Evolutionary conservation across 176 grass and related monocot genomes (phyloP).

Genomic region (Ananas comosus): DNA sequence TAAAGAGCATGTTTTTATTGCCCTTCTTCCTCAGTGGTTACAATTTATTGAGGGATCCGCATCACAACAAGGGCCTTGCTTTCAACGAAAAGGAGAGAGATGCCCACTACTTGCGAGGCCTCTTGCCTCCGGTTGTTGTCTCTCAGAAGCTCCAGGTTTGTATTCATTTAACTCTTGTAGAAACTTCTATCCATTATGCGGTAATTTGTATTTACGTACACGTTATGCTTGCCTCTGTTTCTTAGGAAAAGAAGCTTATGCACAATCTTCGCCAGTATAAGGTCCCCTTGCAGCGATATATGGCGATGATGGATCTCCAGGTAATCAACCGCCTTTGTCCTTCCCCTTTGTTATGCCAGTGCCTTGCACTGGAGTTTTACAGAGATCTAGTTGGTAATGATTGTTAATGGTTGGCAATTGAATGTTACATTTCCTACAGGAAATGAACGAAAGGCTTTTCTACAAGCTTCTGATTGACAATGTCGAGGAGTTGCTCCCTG

Average conservation of each 20-base stretch:
- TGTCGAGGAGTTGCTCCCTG: slow-evolving; percentile 90
- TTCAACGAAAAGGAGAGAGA: slow-evolving; percentile 81
- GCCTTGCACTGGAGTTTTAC: neutral
- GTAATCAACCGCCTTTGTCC: slow-evolving; percentile 22
- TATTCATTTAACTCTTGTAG: neutral
- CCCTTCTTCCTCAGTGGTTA: slow-evolving; percentile 48
- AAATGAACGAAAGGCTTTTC: slow-evolving; percentile 87
- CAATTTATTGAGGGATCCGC: slow-evolving; percentile 82
- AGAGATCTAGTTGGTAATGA: neutral
- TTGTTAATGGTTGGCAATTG: neutral
- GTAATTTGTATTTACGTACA: neutral
- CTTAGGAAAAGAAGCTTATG: slow-evolving; percentile 82
- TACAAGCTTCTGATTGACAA: slow-evolving; percentile 97
- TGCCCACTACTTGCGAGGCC: slow-evolving; percentile 80
- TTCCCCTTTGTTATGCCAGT: neutral
- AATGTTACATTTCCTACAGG: slow-evolving; percentile 37
- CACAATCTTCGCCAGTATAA: slow-evolving; percentile 75
- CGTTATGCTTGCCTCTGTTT: neutral
- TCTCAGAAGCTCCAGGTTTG: slow-evolving; percentile 72
- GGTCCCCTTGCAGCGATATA: slow-evolving; percentile 77
- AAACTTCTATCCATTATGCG: neutral
- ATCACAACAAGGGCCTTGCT: slow-evolving; percentile 85
- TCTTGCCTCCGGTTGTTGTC: slow-evolving; percentile 76
- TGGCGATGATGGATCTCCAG: slow-evolving; percentile 99
- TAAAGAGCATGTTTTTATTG: neutral